These are phyloP conservation scores for Dipteronia sinensis DNA, from an alignment of 345 rosid genomes.

Conservation along the genomic window DNA sequence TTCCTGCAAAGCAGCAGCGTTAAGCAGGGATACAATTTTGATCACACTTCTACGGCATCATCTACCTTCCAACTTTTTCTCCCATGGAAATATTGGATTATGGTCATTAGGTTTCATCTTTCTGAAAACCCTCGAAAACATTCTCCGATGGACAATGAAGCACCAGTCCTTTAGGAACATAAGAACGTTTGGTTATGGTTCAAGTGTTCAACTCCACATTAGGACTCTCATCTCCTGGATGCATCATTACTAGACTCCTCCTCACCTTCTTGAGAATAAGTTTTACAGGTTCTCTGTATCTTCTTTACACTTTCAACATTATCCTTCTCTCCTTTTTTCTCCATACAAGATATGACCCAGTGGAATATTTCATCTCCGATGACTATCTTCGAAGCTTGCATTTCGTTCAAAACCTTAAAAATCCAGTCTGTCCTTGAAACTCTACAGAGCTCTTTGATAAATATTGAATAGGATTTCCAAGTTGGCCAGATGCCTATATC, in stretches of 20 bases:
- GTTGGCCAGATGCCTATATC: constrained; percentile 57
- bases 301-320: constrained; percentile 51
- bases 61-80: no score
- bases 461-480: constrained; percentile 53
- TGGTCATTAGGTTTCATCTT: no score
- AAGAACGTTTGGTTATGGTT: constrained; percentile 37
- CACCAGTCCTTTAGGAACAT: constrained; percentile 28
- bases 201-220: constrained; percentile 21
- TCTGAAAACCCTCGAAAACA: no score
- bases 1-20: constrained; percentile 44
- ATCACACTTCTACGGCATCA: constrained; percentile 24
- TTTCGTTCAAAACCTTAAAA: constrained; percentile 50
- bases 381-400: constrained; percentile 51
- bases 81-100: no score
- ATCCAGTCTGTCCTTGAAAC: constrained; percentile 54
- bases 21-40: constrained; percentile 36
- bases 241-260: constrained; percentile 21
- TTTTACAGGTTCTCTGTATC: constrained; percentile 40
- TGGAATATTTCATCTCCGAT: constrained; percentile 52
- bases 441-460: constrained; percentile 70
- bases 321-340: constrained; percentile 57
- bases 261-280: constrained; percentile 22
- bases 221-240: constrained; percentile 14
- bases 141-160: neutral
- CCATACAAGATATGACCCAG: constrained; percentile 59